phyloP scores from a whole-genome alignment of 768 basidiomycete species.

The Pleurotus pulmonarius region DNA sequence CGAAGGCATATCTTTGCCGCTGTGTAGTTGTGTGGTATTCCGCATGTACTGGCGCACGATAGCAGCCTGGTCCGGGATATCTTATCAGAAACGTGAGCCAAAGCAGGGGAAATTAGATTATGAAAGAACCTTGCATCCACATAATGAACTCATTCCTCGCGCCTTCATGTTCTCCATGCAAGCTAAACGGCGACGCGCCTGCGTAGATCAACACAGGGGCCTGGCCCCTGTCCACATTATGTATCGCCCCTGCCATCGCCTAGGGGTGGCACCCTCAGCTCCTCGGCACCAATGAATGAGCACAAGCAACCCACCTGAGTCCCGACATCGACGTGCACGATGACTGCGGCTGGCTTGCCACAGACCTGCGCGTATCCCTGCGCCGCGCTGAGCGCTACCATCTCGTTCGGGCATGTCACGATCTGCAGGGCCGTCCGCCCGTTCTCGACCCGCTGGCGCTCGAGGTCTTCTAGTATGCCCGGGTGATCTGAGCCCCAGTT shows the following conservation, averaged over 20 bases:
- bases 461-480: constrained; percentile 65
- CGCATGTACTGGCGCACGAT: constrained; percentile 79
- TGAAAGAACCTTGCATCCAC: constrained; percentile 57
- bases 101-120: neutral
- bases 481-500: constrained; percentile 82
- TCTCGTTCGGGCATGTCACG: constrained; percentile 71
- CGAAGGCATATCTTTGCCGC: constrained; percentile 47
- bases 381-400: constrained; percentile 70
- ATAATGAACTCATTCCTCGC: constrained; percentile 72
- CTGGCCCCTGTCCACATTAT: constrained; percentile 62
- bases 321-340: constrained; percentile 72
- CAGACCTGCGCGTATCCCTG: constrained; percentile 68
- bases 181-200: constrained; percentile 61
- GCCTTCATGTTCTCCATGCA: constrained; percentile 53
- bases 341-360: constrained; percentile 65
- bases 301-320: constrained; percentile 43
- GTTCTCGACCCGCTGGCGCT: constrained; percentile 42
- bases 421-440: constrained; percentile 43
- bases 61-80: constrained; percentile 65
- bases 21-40: constrained; percentile 54
- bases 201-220: constrained; percentile 70
- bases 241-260: constrained; percentile 68
- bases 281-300: too few species aligned
- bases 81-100: constrained; percentile 25
- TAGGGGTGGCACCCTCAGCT: constrained; percentile 17